Percentiles rank a stretch among this genome's conserved stretches.
phyloP scores from a whole-genome alignment of 2,329 filamentous ascomycete genomes.

The Colletotrichum camelliae region DNA sequence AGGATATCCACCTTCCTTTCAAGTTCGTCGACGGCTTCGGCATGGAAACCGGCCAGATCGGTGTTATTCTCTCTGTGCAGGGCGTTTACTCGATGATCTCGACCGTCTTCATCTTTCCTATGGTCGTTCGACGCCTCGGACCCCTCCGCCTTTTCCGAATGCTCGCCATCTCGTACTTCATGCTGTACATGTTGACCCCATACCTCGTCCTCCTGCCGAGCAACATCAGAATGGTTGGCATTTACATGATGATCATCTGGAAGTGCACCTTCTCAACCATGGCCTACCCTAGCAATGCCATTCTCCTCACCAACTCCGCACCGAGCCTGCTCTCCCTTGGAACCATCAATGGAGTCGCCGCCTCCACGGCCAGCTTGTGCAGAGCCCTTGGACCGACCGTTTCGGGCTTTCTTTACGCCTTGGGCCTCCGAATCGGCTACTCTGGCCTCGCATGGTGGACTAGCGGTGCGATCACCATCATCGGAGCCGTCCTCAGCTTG shows the following conservation, averaged over 20 bases:
- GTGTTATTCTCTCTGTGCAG: slow-evolving; percentile 86
- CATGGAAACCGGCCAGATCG: slow-evolving; percentile 82
- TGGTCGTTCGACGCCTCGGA: slow-evolving; percentile 76
- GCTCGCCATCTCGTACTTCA: slow-evolving; percentile 81
- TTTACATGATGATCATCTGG: slow-evolving; percentile 82
- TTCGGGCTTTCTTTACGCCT: slow-evolving; percentile 83
- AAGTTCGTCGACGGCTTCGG: slow-evolving; percentile 88
- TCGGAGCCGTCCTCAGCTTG: slow-evolving; percentile 77
- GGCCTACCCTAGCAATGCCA: slow-evolving; percentile 88
- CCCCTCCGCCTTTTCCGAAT: slow-evolving; percentile 83
- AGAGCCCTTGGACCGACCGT: slow-evolving; percentile 88
- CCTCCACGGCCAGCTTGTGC: slow-evolving; percentile 87
- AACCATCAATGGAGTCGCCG: slow-evolving; percentile 90
- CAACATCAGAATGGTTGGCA: slow-evolving; percentile 71
- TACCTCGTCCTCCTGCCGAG: slow-evolving; percentile 87
- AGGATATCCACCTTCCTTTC: slow-evolving; percentile 70
- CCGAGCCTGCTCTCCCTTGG: slow-evolving; percentile 85
- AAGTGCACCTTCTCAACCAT: slow-evolving; percentile 94
- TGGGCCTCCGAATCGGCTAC: slow-evolving; percentile 80
- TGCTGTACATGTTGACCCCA: slow-evolving; percentile 85
- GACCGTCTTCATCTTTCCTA: slow-evolving; percentile 84
- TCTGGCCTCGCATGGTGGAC: slow-evolving; percentile 95
- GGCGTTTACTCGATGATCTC: slow-evolving; percentile 89
- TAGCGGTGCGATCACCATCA: slow-evolving; percentile 75
- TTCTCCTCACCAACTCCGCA: slow-evolving; percentile 87